A percentile compares a stretch with the other conserved stretches of the same genome.
These are phyloP conservation scores for Excoecaria cochinchinensis DNA, from an alignment of 345 rosid genomes.

Conservation along the genomic window DNA sequence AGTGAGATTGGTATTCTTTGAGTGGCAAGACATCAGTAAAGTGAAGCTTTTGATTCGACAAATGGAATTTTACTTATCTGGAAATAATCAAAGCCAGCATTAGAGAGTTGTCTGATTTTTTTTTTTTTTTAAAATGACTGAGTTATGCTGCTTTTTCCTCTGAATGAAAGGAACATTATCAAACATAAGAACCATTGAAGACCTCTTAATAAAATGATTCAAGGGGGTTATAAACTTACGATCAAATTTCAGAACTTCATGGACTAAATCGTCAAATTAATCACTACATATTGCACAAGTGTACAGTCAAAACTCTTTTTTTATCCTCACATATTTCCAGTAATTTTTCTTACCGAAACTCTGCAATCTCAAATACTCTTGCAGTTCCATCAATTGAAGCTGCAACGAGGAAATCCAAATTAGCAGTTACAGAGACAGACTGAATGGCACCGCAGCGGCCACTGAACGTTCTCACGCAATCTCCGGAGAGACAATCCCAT, in stretches of 20 bases:
- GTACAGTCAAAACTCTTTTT: background rate
- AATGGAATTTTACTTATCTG: too few species aligned
- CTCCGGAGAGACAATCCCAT: slow-evolving; percentile 86
- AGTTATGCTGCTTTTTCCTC: too few species aligned
- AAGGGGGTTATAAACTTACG: too few species aligned
- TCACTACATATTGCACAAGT: background rate
- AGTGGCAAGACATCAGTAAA: too few species aligned
- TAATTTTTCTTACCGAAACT: slow-evolving; percentile 26
- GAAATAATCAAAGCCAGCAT: too few species aligned
- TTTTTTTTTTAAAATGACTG: too few species aligned
- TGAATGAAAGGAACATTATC: too few species aligned
- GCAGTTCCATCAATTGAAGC: slow-evolving; percentile 74
- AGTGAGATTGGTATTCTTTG: too few species aligned
- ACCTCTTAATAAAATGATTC: too few species aligned
- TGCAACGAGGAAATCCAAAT: slow-evolving; percentile 57
- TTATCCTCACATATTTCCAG: background rate
- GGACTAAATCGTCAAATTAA: background rate
- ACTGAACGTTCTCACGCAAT: slow-evolving; percentile 52
- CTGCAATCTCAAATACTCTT: slow-evolving; percentile 67
- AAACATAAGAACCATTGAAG: too few species aligned
- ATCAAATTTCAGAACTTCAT: background rate
- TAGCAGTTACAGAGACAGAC: slow-evolving; percentile 48
- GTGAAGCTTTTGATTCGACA: too few species aligned
- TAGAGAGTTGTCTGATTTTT: too few species aligned
- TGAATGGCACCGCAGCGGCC: slow-evolving; percentile 71